Evolutionary conservation across 257 asterid species (phyloP).

Genomic region (Salvia splendens): DNA sequence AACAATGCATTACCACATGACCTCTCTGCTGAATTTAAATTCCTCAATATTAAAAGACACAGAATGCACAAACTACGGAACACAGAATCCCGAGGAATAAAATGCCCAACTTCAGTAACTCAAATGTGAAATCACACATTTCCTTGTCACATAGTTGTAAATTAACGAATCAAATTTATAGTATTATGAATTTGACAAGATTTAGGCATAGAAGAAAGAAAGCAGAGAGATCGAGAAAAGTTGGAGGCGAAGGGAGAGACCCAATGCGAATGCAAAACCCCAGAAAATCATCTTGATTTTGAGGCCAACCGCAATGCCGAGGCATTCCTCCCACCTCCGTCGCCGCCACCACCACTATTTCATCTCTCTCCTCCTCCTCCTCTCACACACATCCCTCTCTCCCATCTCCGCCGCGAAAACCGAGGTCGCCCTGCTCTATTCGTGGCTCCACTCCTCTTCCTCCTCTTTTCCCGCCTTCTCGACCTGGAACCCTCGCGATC

Average conservation of each 20-base stretch:
- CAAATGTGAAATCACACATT: not conserved
- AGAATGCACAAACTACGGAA: constrained; percentile 47
- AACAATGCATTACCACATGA: constrained; percentile 78
- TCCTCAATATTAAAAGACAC: constrained; percentile 14
- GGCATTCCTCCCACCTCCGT: constrained; percentile 38
- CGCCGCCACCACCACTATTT: constrained; percentile 26
- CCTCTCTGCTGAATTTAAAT: constrained; percentile 33
- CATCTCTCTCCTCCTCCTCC: constrained; percentile 28
- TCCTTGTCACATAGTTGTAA: not conserved
- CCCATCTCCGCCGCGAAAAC: constrained; percentile 29
- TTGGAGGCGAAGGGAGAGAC: constrained; percentile 23
- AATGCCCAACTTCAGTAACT: constrained; percentile 20
- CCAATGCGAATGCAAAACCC: constrained; percentile 25
- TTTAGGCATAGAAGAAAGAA: constrained; percentile 12
- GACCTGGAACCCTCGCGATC: constrained; percentile 53
- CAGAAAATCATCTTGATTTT: constrained; percentile 37
- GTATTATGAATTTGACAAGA: no score
- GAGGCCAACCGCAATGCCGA: constrained; percentile 71
- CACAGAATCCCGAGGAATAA: constrained; percentile 78
- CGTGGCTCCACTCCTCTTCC: constrained; percentile 62
- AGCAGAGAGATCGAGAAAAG: constrained; percentile 25
- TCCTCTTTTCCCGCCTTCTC: constrained; percentile 44
- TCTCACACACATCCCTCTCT: not conserved
- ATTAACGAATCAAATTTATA: no score
- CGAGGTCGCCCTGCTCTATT: constrained; percentile 51